Conservation (phyloP, 2,329 filamentous ascomycete species). For the Fusarium lateritium region DNA sequence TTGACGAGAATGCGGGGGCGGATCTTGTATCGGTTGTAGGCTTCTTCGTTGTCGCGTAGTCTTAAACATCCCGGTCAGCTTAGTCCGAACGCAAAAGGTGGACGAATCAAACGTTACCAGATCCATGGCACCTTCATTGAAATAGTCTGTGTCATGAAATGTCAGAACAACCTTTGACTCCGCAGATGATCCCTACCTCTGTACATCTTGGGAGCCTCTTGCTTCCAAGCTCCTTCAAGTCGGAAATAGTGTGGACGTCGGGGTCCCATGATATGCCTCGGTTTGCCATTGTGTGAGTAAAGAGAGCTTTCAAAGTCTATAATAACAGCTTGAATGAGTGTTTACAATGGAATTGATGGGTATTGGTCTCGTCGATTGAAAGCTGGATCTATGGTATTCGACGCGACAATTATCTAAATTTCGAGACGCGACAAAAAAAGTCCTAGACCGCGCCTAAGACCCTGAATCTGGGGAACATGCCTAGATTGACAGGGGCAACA, state of each 20-base stretch:
- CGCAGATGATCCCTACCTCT: constrained; percentile 14
- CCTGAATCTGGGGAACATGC: constrained; percentile 1
- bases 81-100: background rate
- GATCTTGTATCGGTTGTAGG: constrained; percentile 66
- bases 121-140: constrained; percentile 71
- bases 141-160: constrained; percentile 61
- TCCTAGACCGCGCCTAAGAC: background rate
- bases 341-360: background rate
- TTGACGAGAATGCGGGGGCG: constrained; percentile 54
- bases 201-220: constrained; percentile 40
- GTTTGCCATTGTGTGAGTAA: constrained; percentile 30
- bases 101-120: constrained; percentile 42
- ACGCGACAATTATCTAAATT: constrained; percentile 11
- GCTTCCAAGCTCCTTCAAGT: constrained; percentile 38
- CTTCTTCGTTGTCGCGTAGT: constrained; percentile 66
- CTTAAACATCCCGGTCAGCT: constrained; percentile 52
- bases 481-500: background rate
- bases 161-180: constrained; percentile 9
- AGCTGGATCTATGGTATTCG: background rate
- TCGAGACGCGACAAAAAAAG: background rate
- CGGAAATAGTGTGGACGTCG: constrained; percentile 37
- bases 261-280: constrained; percentile 38
- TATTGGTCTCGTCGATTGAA: background rate
- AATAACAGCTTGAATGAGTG: too few relatives aligned
- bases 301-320: too few relatives aligned